Base-by-base conservation (phyloP, 345 rosid species). In the Dipteronia dyeriana region DNA sequence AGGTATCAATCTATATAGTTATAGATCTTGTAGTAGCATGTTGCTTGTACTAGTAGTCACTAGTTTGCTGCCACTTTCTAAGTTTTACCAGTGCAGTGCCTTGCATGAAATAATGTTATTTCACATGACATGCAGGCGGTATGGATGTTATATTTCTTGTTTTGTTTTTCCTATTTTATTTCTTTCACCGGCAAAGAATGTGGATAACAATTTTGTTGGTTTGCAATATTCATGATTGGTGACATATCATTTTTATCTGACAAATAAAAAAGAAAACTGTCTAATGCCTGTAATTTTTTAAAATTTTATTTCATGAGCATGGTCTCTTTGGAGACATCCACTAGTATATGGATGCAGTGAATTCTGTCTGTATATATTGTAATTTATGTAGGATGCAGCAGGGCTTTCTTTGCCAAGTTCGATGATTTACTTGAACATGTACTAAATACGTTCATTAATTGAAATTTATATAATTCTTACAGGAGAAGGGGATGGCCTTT, bases 401-500 rank as follows among this genome's bases (percentile, higher is more conserved):
- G 34, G 51, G 45, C 51, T 72, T 68, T 68, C 26, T 54, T 75
- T 70, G 72, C 23, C 57, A 63, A 73, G 47, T 75, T 41, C 66
- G 61, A 59, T 65, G 23, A 25, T 19, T 51, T 73, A 39, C 69
- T 45, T 70, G 23, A 61, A 59, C 9, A 0, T 65, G 20, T 25
- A n/a, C n/a, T 59, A 20, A 9, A n/a, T 20, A 20, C 4, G 19
- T 59, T 64, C 4, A 17, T 49, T 26, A 60, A 25, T 54, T 17
- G 69, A 68, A 56, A 14, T 3, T 78, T 22, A 10, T 26, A 57
- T 17, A 66, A 56, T 73, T 17, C 70, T 76, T 76, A 82, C 73
- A 94, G 97, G 97, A 92, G 70, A 94, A 88, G 77, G 90, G 73
- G 68, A 87, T 87, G 75, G 75, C 84, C 72, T 96, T 92, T 73